Conservation (phyloP, 208 protist species). For the Acanthamoeba healyi region DNA sequence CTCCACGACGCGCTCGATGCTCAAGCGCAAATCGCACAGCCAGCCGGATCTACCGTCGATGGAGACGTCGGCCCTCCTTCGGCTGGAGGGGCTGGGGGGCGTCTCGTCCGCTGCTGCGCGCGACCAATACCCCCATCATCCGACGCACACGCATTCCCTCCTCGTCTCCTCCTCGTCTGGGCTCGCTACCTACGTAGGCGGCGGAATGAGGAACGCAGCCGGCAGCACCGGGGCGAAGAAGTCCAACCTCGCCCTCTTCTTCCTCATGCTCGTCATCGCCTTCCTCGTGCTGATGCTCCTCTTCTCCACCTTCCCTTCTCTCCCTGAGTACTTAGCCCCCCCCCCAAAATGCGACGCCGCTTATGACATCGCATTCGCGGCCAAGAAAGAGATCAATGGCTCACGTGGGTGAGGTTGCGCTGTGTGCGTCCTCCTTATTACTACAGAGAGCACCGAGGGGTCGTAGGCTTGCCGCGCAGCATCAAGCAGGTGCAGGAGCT, state of each 20-base stretch:
- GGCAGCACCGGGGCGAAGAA: neutral
- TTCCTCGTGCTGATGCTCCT: neutral
- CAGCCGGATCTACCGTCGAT: constrained; percentile 32
- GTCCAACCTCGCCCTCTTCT: constrained; percentile 12
- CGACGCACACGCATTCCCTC: neutral
- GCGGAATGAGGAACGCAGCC: neutral
- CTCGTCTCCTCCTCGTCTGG: neutral
- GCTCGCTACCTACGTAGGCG: neutral
- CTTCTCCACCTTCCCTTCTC: constrained; percentile 45
- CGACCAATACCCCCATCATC: constrained; percentile 12
- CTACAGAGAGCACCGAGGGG: neutral
- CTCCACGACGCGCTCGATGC: neutral
- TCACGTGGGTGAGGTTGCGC: too few relatives aligned
- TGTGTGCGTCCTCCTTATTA: neutral
- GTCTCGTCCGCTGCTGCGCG: neutral
- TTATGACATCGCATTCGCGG: too few relatives aligned
- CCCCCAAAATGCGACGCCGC: too few relatives aligned
- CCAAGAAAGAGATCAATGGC: too few relatives aligned
- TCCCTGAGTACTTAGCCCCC: neutral
- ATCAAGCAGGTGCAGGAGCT: constrained; percentile 59
- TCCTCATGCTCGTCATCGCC: constrained; percentile 17
- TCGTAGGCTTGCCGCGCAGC: neutral
- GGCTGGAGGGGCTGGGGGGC: neutral
- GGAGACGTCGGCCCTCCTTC: neutral
- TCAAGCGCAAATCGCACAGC: constrained; percentile 56